Evolutionary conservation across 2,329 filamentous ascomycete genomes (phyloP), one percentile per base, ranked within the genome.

Genomic region (Sclerotinia borealis): DNA sequence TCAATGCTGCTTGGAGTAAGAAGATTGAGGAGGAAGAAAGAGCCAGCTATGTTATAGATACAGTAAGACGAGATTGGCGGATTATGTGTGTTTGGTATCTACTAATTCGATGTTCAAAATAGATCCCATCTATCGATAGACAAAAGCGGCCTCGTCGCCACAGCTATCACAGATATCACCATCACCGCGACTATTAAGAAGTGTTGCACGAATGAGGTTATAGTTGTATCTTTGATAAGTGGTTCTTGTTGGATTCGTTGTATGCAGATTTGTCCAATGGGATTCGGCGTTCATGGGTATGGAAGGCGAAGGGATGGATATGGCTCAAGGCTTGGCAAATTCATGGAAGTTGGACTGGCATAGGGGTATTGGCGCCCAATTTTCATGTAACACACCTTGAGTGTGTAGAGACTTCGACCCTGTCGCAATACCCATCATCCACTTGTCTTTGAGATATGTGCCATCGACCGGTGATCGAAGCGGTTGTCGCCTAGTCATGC

Each of bases 201-300:
- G 3, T 10, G 0, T n/a, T 29, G 25, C 15, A 22, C 9, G 1
- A 19, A 41, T 19, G 36, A 22, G 13, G 13, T 22, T 8, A 2
- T 41, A 11, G 27, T 3, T 13, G 13, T 31, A 6, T 22, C 15
- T 0, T 9, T 15, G 39, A 29, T 31, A 7, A 11, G 19, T 31
- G 2, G 1, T 7, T 31, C 4, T 41, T 10, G 8, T 4, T 11
- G 6, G 6, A 41, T 7, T 45, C 4, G 4, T 17, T 22, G 15
- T 11, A 6, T 3, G 39, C 1, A 56, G 11, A 17, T 34, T 10
- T 17, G 2, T 2, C 11, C 22, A 25, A 1, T 43, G 2, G 13
- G 5, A 1, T 7, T 1, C 7, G 2, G 2, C 1, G 2, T 10
- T 27, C 11, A 17, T 34, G 19, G 1, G n/a, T 34, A 13, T 2